These are phyloP conservation scores for Geotrichum aggregatum DNA, from an alignment of 1,139 yeast genomes.

Conservation along the genomic window DNA sequence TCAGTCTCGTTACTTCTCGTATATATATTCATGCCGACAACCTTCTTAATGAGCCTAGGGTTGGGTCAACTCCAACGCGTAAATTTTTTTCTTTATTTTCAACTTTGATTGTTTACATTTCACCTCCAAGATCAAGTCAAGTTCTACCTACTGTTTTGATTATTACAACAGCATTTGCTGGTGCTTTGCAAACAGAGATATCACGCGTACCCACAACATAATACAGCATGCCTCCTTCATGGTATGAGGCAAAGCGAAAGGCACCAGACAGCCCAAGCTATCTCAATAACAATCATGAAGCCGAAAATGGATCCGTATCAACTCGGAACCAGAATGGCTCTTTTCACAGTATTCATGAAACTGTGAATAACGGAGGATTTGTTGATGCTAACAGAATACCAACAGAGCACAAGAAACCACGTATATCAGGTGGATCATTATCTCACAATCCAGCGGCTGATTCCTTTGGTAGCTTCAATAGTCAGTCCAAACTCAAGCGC, in stretches of 20 bases:
- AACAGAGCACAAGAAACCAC: slow-evolving; percentile 1
- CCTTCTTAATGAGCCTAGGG: not conserved
- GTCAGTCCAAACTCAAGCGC: slow-evolving; percentile 18
- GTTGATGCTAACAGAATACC: not conserved
- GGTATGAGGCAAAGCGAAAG: slow-evolving; percentile 19
- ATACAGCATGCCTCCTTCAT: slow-evolving; percentile 16
- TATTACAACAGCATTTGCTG: not conserved
- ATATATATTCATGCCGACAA: not conserved
- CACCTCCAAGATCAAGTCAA: not conserved
- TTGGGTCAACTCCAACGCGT: slow-evolving; percentile 9
- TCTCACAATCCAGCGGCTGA: not conserved
- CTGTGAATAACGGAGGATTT: not conserved
- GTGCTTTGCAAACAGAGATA: too few species aligned
- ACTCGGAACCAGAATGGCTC: not conserved
- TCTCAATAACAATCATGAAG: not conserved
- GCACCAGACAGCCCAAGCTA: slow-evolving; percentile 6
- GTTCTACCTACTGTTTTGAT: not conserved
- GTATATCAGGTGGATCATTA: not conserved
- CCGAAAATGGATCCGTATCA: slow-evolving; percentile 10
- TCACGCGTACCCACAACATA: too few species aligned
- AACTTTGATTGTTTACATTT: not conserved
- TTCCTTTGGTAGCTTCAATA: not conserved
- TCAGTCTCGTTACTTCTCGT: not conserved
- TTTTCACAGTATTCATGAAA: not conserved
- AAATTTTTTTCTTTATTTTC: slow-evolving; percentile 1